Evolutionary conservation across 768 basidiomycete genomes (phyloP).

Genomic region (Tricholoma furcatifolium): DNA sequence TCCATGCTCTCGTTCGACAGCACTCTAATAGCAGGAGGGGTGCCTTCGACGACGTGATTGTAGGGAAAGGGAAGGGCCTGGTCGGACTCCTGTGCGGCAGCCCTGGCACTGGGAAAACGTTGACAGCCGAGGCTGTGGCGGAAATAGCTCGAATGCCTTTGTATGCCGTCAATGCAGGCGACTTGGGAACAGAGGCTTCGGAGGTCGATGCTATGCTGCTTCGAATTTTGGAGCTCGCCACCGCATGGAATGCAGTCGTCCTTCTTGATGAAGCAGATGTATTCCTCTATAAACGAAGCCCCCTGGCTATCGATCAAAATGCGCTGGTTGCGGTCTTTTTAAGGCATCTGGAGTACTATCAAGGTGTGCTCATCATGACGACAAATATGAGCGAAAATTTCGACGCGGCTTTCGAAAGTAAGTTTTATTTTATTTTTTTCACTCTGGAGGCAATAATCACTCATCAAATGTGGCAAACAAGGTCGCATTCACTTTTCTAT

Average conservation of each 20-base stretch:
- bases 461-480: not conserved
- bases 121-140: conserved; percentile 33
- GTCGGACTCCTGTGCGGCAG: conserved; percentile 24
- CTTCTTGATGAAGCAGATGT: conserved; percentile 37
- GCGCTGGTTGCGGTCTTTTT: conserved; percentile 36
- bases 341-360: conserved; percentile 35
- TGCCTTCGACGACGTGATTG: conserved; percentile 35
- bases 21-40: conserved; percentile 7
- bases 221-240: conserved; percentile 25
- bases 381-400: conserved; percentile 29
- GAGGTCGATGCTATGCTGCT: conserved; percentile 22
- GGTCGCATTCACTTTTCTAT: conserved; percentile 33
- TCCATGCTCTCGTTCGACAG: conserved; percentile 28
- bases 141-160: conserved; percentile 28
- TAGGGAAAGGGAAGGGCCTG: conserved; percentile 28
- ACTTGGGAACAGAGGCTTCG: conserved; percentile 27
- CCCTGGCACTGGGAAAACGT: conserved; percentile 37
- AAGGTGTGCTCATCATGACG: conserved; percentile 35
- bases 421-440: not conserved
- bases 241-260: conserved; percentile 33
- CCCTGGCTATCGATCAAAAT: conserved; percentile 25
- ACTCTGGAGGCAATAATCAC: not conserved
- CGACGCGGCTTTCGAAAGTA: conserved; percentile 34
- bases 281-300: conserved; percentile 26
- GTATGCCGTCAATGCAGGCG: conserved; percentile 30